Evolutionary conservation across 1,284 basidiomycete species (phyloP).

Genomic region (Hymenochaete sp.): DNA sequence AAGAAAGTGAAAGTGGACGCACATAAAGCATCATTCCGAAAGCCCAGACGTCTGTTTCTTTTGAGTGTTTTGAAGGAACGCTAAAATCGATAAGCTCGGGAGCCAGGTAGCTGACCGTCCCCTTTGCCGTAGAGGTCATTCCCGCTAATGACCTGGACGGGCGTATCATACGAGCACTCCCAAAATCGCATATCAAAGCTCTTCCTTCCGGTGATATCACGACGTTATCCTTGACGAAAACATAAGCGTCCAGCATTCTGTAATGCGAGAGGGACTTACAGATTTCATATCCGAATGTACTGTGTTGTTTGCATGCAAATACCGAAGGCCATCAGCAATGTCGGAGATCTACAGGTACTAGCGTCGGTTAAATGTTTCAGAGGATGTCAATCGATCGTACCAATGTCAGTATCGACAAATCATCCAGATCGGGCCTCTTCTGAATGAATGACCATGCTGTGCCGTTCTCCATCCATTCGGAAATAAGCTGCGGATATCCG

Average conservation of each 20-base stretch:
- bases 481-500: too few relatives aligned
- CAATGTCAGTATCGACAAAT: too few relatives aligned
- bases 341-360: neutral
- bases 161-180: conserved; percentile 1
- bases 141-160: neutral
- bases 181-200: conserved; percentile 9
- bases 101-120: neutral
- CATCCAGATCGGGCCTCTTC: too few relatives aligned
- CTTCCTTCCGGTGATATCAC: neutral
- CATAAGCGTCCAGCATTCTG: neutral
- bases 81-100: too few relatives aligned
- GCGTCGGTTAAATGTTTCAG: too few relatives aligned
- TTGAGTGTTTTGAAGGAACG: too few relatives aligned
- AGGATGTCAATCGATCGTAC: too few relatives aligned
- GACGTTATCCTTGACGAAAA: conserved; percentile 7
- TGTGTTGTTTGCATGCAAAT: neutral
- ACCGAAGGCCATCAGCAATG: conserved; percentile 4
- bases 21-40: too few relatives aligned
- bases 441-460: too few relatives aligned
- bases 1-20: too few relatives aligned
- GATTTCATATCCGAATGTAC: conserved; percentile 7
- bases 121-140: neutral
- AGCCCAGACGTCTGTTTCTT: too few relatives aligned
- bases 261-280: conserved; percentile 1
- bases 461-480: too few relatives aligned